These are phyloP conservation scores for Pulveroboletus sp. DNA, from an alignment of 768 basidiomycete species.

Conservation along the genomic window DNA sequence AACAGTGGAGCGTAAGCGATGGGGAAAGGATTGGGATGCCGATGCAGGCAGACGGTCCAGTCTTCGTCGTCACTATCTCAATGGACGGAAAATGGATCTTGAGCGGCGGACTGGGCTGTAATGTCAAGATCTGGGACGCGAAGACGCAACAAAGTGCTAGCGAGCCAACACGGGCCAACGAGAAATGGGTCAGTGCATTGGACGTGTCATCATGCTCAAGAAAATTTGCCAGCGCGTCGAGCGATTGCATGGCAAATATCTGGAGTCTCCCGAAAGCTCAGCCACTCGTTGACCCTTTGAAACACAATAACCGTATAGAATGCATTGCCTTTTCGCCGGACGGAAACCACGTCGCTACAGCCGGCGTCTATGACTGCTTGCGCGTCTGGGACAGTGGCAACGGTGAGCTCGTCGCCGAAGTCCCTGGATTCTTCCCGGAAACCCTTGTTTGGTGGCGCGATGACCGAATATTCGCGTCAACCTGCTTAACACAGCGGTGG, in stretches of 20 bases:
- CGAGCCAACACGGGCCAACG: neutral
- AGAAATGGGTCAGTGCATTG: conserved; percentile 5
- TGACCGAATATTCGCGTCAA: conserved; percentile 12
- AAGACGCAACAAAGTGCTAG: neutral
- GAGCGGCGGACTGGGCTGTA: conserved; percentile 8
- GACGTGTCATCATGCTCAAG: conserved; percentile 16
- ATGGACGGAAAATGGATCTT: conserved; percentile 15
- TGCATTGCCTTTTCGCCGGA: conserved; percentile 16
- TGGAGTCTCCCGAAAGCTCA: conserved; percentile 12
- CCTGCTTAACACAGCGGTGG: conserved; percentile 9
- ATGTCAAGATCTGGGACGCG: conserved; percentile 11
- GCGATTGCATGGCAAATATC: conserved; percentile 1
- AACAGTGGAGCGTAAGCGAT: conserved; percentile 9
- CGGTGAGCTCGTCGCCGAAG: conserved; percentile 1
- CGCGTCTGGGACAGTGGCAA: conserved; percentile 12
- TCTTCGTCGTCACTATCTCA: conserved; percentile 11
- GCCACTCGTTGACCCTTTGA: conserved; percentile 12
- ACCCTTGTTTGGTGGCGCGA: conserved; percentile 16
- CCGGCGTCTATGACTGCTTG: conserved; percentile 3
- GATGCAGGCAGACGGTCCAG: conserved; percentile 6
- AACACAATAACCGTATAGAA: conserved; percentile 4
- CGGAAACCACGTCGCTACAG: conserved; percentile 11
- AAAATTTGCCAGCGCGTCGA: conserved; percentile 11
- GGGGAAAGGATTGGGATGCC: conserved; percentile 6
- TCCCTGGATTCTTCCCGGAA: conserved; percentile 6